Evolutionary conservation across 192 early-diverging fungal genomes (phyloP).

Genomic region (Obelidium mucronatum): DNA sequence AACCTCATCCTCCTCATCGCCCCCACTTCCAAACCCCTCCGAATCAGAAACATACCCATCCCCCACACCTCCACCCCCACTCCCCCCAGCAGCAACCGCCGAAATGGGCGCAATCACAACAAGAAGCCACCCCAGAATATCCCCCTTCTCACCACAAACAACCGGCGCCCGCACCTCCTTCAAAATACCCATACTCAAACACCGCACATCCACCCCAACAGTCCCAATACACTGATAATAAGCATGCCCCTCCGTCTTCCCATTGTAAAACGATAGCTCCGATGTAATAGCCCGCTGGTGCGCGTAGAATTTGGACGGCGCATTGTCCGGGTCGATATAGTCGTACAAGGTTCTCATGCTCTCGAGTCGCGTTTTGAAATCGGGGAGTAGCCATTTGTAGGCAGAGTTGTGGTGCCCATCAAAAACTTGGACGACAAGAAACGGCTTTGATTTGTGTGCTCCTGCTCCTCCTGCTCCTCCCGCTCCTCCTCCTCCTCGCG

Average conservation of each 20-base stretch:
- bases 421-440: slow-evolving; percentile 26
- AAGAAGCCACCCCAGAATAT: slow-evolving; percentile 24
- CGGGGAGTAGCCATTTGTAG: slow-evolving; percentile 17
- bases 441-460: neutral
- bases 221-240: slow-evolving; percentile 23
- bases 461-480: neutral
- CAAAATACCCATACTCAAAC: slow-evolving; percentile 16
- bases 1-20: slow-evolving; percentile 1
- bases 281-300: slow-evolving; percentile 19
- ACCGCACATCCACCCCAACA: slow-evolving; percentile 4
- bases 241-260: neutral
- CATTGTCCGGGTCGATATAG: slow-evolving; percentile 15
- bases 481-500: neutral
- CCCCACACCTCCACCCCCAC: slow-evolving; percentile 1
- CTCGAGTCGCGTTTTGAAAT: slow-evolving; percentile 21
- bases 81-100: neutral
- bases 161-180: slow-evolving; percentile 34
- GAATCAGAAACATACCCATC: neutral
- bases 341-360: slow-evolving; percentile 26
- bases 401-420: slow-evolving; percentile 34
- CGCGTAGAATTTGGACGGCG: slow-evolving; percentile 28
- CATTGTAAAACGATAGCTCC: slow-evolving; percentile 29
- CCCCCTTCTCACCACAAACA: neutral
- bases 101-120: slow-evolving; percentile 36
- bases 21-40: slow-evolving; percentile 9